Percentiles rank a stretch among this genome's conserved stretches.
Evolutionary conservation across 2,329 filamentous ascomycete species (phyloP).

Genomic region (Monosporascus sp.): DNA sequence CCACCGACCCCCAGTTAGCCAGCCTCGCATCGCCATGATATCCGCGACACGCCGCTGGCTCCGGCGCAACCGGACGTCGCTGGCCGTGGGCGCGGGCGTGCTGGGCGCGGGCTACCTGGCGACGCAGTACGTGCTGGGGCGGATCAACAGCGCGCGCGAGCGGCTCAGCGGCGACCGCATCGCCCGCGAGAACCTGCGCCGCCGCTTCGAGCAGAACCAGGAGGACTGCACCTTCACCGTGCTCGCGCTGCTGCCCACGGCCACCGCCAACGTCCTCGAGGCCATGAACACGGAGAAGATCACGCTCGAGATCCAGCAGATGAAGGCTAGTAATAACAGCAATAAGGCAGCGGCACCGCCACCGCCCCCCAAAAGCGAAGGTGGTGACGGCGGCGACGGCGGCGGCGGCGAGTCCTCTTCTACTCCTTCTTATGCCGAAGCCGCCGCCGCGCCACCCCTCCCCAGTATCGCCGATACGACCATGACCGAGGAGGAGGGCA

Average conservation of each 20-base stretch:
- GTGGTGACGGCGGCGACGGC: slow-evolving; percentile 45
- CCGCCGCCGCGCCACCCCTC: slow-evolving; percentile 38
- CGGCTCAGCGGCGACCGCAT: slow-evolving; percentile 96
- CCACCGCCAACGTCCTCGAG: slow-evolving; percentile 82
- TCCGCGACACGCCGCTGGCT: slow-evolving; percentile 82
- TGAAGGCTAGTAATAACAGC: slow-evolving; percentile 68
- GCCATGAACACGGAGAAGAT: slow-evolving; percentile 88
- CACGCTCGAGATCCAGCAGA: slow-evolving; percentile 88
- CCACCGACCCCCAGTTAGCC: background rate
- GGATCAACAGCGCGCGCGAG: slow-evolving; percentile 89
- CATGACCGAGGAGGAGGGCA: slow-evolving; percentile 75
- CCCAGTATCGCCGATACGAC: slow-evolving; percentile 64
- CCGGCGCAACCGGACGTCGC: slow-evolving; percentile 81
- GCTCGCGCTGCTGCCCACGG: slow-evolving; percentile 87
- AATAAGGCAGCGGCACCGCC: slow-evolving; percentile 48
- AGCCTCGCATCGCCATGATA: slow-evolving; percentile 44
- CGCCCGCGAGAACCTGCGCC: slow-evolving; percentile 90
- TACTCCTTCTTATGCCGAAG: background rate
- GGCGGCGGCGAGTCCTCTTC: slow-evolving; percentile 29
- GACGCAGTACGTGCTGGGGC: slow-evolving; percentile 85
- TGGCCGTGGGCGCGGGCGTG: slow-evolving; percentile 83
- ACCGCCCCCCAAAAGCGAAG: slow-evolving; percentile 27
- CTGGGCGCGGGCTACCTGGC: slow-evolving; percentile 87
- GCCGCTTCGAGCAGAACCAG: slow-evolving; percentile 97
- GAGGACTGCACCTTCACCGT: slow-evolving; percentile 98